phyloP scores from a whole-genome alignment of 331 rosid genomes.

The Saraca asoca region DNA sequence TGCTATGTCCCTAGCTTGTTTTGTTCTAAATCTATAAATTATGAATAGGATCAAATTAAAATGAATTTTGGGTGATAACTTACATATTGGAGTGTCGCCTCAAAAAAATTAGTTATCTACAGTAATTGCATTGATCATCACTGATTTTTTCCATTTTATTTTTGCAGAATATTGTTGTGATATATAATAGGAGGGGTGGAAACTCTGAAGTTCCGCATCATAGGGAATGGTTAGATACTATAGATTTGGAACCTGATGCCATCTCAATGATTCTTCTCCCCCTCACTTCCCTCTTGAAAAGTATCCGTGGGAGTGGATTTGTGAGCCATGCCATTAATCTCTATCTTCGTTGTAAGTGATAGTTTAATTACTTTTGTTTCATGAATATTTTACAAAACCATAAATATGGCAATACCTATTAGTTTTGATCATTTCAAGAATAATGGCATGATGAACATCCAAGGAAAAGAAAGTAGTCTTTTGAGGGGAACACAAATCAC shows the following conservation, averaged over 20 bases:
- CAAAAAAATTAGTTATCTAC: conserved; percentile 2
- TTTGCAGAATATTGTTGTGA: conserved; percentile 63
- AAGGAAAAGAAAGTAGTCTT: not conserved
- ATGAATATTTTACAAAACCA: conserved; percentile 12
- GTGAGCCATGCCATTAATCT: conserved; percentile 89
- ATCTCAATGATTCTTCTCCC: conserved; percentile 84
- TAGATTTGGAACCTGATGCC: conserved; percentile 73
- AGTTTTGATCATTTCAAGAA: conserved; percentile 3
- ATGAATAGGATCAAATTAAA: not conserved
- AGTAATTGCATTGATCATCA: conserved; percentile 1
- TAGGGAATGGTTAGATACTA: conserved; percentile 77
- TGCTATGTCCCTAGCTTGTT: not conserved
- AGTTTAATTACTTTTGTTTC: conserved; percentile 29
- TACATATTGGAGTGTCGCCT: not conserved
- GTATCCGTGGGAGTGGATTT: conserved; percentile 77
- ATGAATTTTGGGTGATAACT: not conserved
- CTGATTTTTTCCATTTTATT: conserved; percentile 11
- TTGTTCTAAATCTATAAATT: no score
- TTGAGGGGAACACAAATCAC: conserved; percentile 7
- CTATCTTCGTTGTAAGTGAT: conserved; percentile 74
- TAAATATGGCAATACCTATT: not conserved
- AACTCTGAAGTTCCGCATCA: conserved; percentile 51
- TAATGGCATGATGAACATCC: not conserved
- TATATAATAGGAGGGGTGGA: conserved; percentile 78
- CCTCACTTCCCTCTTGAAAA: conserved; percentile 65